These are phyloP conservation scores for Citrus cavaleriei DNA, from an alignment of 345 rosid genomes.

Conservation along the genomic window DNA sequence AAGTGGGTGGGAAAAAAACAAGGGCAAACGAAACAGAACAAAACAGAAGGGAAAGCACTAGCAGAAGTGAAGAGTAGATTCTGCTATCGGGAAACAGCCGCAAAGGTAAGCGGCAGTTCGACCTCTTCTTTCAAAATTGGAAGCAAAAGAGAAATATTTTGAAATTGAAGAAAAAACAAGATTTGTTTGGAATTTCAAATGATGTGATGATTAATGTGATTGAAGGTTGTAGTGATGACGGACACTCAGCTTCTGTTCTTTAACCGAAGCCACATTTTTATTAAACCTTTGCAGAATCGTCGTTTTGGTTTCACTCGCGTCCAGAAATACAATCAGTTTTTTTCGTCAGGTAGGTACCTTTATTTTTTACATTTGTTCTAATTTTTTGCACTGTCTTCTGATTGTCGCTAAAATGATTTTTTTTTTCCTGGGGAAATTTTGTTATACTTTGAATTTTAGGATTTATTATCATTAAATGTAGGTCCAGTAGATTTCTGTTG, in stretches of 20 bases:
- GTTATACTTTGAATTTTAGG: no score
- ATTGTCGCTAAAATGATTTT: not conserved
- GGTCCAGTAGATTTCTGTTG: no score
- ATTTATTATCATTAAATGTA: no score
- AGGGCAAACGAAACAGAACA: no score
- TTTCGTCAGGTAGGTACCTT: conserved; percentile 6
- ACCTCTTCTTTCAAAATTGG: not conserved
- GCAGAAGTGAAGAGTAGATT: no score
- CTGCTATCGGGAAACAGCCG: not conserved
- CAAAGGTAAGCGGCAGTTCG: not conserved
- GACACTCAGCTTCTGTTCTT: conserved; percentile 22
- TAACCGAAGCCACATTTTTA: conserved; percentile 15
- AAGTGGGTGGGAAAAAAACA: no score
- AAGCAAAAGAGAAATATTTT: not conserved
- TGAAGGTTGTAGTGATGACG: conserved; percentile 27
- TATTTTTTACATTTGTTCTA: not conserved
- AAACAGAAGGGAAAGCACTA: not conserved
- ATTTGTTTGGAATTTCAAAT: not conserved
- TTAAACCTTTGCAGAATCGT: conserved; percentile 17
- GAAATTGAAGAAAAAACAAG: not conserved
- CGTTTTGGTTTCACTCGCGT: not conserved
- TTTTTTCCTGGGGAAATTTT: not conserved
- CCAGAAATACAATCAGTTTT: not conserved
- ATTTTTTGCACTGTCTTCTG: not conserved
- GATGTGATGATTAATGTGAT: conserved; percentile 9